Evolutionary conservation across 1,139 yeast species (phyloP), one percentile per base, ranked within the genome.

Genomic region (Zhuliangozyma blackwelliae): DNA sequence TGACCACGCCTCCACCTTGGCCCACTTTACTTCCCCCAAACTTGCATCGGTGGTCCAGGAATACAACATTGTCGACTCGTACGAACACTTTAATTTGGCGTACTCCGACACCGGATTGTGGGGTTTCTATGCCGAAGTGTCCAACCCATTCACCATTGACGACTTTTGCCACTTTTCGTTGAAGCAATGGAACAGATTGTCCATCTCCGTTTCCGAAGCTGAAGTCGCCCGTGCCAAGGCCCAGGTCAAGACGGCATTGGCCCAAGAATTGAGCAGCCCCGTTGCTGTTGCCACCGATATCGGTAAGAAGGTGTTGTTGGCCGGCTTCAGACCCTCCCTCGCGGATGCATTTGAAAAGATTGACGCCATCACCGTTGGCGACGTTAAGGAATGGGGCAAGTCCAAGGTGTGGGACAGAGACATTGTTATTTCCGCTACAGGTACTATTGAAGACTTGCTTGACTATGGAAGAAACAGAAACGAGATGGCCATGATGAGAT

Each of bases 401-500:
- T 72, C 72, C 48, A 70, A 77, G 63, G 72, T 84, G 60, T 84
- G 88, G 87, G 94, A 84, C 66, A 84, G 79, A 72, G 95, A 84
- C 63, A 72, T 84, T 56, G 94, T 85, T 52, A 69, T 84, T 55
- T 75, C 90, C 41, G 92, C 85, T 64, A 77, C 86, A 47, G 95
- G 95, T 63, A 85, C 80, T 69, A 83, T 82, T 67, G 95, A 84
- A 73, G 87, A 72, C 50, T 72, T 84, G 65, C 69, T 84, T 59
- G 95, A 84, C 63, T 84, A 84, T 79, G 73, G 72, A 77, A 82
- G 92, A 79, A 68, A 79, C 65, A 82, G 94, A 80, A 82, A 81
- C 66, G 89, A 82, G 58, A 84, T 85, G 89, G 77, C 92, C 57
- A 77, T 82, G 86, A 72, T 83, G 82, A 83, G 94, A 82, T 70